A percentile compares a stretch with the other conserved stretches of the same genome.
phyloP scores from a whole-genome alignment of 129 eudicot species.

The Helianthus tuberosus region DNA sequence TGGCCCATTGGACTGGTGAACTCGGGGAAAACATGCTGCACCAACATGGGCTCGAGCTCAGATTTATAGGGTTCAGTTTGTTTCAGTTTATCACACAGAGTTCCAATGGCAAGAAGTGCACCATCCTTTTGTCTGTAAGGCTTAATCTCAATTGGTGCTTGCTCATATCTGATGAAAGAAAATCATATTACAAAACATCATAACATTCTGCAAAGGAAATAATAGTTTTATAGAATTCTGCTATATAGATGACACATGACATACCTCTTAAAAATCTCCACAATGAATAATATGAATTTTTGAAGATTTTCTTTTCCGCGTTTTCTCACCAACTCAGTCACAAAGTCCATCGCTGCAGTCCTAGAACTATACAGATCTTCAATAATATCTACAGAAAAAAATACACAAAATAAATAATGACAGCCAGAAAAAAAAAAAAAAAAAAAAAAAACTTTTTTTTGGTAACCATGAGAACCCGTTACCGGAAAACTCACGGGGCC shows the following conservation, averaged over 20 bases:
- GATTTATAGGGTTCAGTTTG: conserved; percentile 87
- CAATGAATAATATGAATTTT: conserved; percentile 73
- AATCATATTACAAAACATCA: not conserved
- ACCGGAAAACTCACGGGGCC: no score
- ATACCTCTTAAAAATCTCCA: conserved; percentile 81
- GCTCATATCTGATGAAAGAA: conserved; percentile 55
- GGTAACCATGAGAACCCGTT: no score
- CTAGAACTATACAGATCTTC: conserved; percentile 96
- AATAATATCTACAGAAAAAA: conserved; percentile 70
- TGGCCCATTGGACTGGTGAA: conserved; percentile 88
- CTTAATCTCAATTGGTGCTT: conserved; percentile 65
- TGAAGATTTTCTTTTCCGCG: conserved; percentile 95
- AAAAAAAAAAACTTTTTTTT: no score
- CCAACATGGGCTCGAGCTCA: conserved; percentile 87
- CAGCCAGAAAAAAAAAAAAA: not conserved
- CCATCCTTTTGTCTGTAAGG: conserved; percentile 94
- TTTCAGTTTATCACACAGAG: conserved; percentile 84
- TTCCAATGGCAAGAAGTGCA: conserved; percentile 94
- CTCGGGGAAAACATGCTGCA: conserved; percentile 92
- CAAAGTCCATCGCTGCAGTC: conserved; percentile 99
- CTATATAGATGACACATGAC: not conserved
- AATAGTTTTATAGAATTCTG: not conserved
- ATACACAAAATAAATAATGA: not conserved
- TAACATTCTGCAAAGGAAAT: not conserved
- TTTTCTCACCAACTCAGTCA: conserved; percentile 89